Conservation (phyloP, 768 basidiomycete species). For the Mycena kentingensis region DNA sequence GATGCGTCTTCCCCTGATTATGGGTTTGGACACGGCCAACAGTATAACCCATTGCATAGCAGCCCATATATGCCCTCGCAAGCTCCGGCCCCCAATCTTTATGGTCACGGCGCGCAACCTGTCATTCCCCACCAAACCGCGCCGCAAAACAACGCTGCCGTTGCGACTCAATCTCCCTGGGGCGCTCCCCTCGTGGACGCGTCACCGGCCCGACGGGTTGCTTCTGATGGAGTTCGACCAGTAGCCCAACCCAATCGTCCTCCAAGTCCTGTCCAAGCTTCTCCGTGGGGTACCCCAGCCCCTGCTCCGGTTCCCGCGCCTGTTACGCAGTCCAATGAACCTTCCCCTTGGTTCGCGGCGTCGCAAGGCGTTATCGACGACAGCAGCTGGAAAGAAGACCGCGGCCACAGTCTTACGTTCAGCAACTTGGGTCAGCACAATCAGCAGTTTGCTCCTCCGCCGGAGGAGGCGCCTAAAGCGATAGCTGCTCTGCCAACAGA, state of each 20-base stretch:
- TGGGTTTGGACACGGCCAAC: conserved; percentile 17
- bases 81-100: conserved; percentile 6
- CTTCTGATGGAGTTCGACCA: conserved; percentile 46
- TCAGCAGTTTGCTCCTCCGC: conserved; percentile 35
- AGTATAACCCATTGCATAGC: conserved; percentile 20
- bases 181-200: conserved; percentile 29
- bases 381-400: conserved; percentile 42
- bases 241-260: conserved; percentile 32
- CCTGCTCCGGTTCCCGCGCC: conserved; percentile 27
- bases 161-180: conserved; percentile 40
- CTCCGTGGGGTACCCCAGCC: conserved; percentile 41
- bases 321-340: conserved; percentile 33
- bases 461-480: conserved; percentile 20
- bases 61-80: conserved; percentile 15
- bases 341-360: conserved; percentile 58
- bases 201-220: conserved; percentile 34
- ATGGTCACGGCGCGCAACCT: conserved; percentile 19
- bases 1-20: conserved; percentile 10
- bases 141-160: conserved; percentile 21
- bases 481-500: conserved; percentile 6
- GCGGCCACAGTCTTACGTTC: conserved; percentile 54
- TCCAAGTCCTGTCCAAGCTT: conserved; percentile 27
- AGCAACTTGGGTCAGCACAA: conserved; percentile 63
- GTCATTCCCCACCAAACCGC: conserved; percentile 18
- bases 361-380: conserved; percentile 49